These are phyloP conservation scores for Leccinum truebloodii DNA, from an alignment of 768 basidiomycete species.

Conservation along the genomic window DNA sequence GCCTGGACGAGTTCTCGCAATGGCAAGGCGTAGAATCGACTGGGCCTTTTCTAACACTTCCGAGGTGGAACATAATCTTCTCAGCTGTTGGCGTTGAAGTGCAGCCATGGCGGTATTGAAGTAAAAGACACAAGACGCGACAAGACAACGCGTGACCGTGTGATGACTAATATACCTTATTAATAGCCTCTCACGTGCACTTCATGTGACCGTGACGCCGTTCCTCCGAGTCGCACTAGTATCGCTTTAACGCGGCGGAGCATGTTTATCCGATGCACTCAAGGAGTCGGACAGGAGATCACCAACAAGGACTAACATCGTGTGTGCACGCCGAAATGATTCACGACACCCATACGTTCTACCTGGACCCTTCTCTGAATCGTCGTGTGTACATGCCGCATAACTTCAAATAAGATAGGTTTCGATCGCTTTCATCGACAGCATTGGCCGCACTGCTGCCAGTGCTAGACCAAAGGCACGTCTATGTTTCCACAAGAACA, in stretches of 20 bases:
- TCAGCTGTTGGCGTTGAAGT: background rate
- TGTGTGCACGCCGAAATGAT: slow-evolving; percentile 9
- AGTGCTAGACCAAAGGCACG: slow-evolving; percentile 10
- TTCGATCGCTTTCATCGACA: background rate
- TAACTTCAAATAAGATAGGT: too few species aligned
- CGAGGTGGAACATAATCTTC: background rate
- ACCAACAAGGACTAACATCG: background rate
- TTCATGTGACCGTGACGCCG: too few species aligned
- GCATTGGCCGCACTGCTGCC: slow-evolving; percentile 3
- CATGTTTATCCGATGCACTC: too few species aligned
- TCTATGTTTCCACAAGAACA: background rate
- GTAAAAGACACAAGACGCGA: background rate
- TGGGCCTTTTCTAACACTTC: slow-evolving; percentile 28
- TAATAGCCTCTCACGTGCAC: too few species aligned
- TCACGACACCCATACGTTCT: slow-evolving; percentile 7
- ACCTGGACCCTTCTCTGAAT: background rate
- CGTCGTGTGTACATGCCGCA: background rate
- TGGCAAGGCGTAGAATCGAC: slow-evolving; percentile 22
- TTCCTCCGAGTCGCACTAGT: too few species aligned
- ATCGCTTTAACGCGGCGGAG: too few species aligned
- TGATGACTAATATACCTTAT: too few species aligned
- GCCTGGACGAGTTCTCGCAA: slow-evolving; percentile 29
- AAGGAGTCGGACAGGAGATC: background rate
- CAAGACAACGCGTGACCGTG: background rate
- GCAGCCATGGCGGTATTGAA: background rate